A percentile compares a stretch with the other conserved stretches of the same genome.
Evolutionary conservation across 768 basidiomycete species (phyloP).

Genomic region (Punctularia strigosozonata): DNA sequence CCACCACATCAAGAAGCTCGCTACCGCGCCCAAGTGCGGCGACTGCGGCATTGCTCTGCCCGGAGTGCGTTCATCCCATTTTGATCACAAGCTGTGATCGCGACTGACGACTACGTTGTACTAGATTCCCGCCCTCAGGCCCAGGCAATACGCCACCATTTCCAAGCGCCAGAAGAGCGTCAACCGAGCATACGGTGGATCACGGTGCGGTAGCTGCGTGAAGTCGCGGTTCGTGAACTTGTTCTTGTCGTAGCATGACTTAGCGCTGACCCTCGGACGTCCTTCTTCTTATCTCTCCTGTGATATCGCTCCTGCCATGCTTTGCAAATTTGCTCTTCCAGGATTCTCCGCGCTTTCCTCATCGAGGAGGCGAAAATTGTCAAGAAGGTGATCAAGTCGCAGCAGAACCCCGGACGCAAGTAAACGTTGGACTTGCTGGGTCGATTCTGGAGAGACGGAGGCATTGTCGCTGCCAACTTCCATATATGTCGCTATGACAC

Average conservation of each 20-base stretch:
- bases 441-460: no score
- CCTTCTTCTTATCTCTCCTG: not conserved
- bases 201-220: slow-evolving; percentile 91
- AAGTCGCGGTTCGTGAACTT: slow-evolving; percentile 67
- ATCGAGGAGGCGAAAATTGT: slow-evolving; percentile 99
- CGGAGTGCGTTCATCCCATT: slow-evolving; percentile 53
- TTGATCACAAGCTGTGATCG: not conserved
- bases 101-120: not conserved
- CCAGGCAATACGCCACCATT: slow-evolving; percentile 89
- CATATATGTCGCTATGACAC: no score
- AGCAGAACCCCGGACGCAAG: slow-evolving; percentile 35
- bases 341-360: slow-evolving; percentile 95
- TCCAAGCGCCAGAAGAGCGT: slow-evolving; percentile 98
- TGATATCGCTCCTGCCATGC: not conserved
- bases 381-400: slow-evolving; percentile 97
- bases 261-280: not conserved
- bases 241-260: slow-evolving; percentile 3
- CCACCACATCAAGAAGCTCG: slow-evolving; percentile 95
- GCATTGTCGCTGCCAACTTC: no score
- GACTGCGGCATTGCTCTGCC: slow-evolving; percentile 92
- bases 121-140: slow-evolving; percentile 91
- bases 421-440: no score
- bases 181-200: slow-evolving; percentile 92
- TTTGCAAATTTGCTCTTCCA: slow-evolving; percentile 18
- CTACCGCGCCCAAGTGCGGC: slow-evolving; percentile 90